These are phyloP conservation scores for Scedosporium boydii DNA, from an alignment of 2,329 filamentous ascomycete species.

Conservation along the genomic window DNA sequence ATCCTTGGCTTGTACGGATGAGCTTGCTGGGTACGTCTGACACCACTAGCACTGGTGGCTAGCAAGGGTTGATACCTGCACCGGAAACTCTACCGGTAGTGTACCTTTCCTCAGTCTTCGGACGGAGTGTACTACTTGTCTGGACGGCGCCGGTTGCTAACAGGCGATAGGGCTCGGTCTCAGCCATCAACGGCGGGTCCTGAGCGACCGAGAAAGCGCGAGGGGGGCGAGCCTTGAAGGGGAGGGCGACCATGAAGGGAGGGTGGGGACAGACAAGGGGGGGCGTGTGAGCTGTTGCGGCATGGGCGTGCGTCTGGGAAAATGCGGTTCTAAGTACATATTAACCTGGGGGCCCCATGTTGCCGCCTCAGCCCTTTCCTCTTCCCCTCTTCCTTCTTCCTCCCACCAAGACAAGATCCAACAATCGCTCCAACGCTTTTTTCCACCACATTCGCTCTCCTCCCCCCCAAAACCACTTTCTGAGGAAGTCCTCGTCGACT, in stretches of 20 bases:
- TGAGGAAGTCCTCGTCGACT: slow-evolving; percentile 66
- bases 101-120: too few relatives aligned
- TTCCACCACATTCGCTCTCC: slow-evolving; percentile 38
- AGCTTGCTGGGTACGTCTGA: too few relatives aligned
- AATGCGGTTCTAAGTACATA: neutral
- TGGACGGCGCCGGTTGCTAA: neutral
- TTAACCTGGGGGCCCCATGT: slow-evolving; percentile 3
- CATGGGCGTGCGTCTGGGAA: neutral
- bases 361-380: slow-evolving; percentile 10
- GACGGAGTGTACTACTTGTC: too few relatives aligned
- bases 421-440: slow-evolving; percentile 8
- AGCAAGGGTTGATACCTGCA: too few relatives aligned
- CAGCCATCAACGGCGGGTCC: neutral
- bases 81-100: too few relatives aligned
- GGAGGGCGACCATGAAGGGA: neutral
- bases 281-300: neutral
- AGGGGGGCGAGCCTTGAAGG: neutral
- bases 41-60: too few relatives aligned
- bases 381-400: slow-evolving; percentile 12
- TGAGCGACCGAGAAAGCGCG: neutral
- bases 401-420: slow-evolving; percentile 8
- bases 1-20: too few relatives aligned
- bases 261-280: neutral
- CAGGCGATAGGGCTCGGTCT: neutral
- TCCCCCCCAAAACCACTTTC: slow-evolving; percentile 25